Evolutionary conservation across 352 stramenopile genomes (phyloP).

Genomic region (Phytopythium cucurbitacearum): DNA sequence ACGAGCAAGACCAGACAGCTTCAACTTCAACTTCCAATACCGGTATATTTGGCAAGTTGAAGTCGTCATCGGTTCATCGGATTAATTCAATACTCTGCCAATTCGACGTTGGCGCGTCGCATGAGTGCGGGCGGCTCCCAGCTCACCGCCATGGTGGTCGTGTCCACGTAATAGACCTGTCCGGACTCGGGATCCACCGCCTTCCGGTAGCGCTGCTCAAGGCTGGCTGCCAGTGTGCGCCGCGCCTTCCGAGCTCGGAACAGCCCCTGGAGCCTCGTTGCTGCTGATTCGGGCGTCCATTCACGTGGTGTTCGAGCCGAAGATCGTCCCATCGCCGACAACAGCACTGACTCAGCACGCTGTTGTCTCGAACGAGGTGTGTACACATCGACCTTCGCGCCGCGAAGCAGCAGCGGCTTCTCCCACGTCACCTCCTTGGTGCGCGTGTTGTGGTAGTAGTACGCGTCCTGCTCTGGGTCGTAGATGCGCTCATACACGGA

Average conservation of each 20-base stretch:
- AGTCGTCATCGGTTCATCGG: not conserved
- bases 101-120: conserved; percentile 15
- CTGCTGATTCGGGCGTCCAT: conserved; percentile 50
- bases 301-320: conserved; percentile 4
- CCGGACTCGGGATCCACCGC: conserved; percentile 39
- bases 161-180: conserved; percentile 74
- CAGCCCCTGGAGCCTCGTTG: conserved; percentile 44
- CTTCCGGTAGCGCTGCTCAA: conserved; percentile 52
- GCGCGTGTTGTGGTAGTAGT: conserved; percentile 81
- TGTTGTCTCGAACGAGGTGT: conserved; percentile 43
- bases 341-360: conserved; percentile 20
- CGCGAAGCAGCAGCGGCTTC: conserved; percentile 49
- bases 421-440: conserved; percentile 67
- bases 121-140: conserved; percentile 48
- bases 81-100: conserved; percentile 20
- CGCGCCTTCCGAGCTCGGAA: conserved; percentile 50
- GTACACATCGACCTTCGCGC: conserved; percentile 35
- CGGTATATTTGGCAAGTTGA: no score
- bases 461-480: conserved; percentile 38
- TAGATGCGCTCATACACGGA: conserved; percentile 71
- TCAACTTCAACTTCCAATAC: no score
- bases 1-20: no score
- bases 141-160: conserved; percentile 53
- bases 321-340: conserved; percentile 1
- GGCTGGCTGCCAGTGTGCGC: conserved; percentile 23